Evolutionary conservation across 176 grass and related monocot species (phyloP).

Genomic region (Pontederia crassipes): DNA sequence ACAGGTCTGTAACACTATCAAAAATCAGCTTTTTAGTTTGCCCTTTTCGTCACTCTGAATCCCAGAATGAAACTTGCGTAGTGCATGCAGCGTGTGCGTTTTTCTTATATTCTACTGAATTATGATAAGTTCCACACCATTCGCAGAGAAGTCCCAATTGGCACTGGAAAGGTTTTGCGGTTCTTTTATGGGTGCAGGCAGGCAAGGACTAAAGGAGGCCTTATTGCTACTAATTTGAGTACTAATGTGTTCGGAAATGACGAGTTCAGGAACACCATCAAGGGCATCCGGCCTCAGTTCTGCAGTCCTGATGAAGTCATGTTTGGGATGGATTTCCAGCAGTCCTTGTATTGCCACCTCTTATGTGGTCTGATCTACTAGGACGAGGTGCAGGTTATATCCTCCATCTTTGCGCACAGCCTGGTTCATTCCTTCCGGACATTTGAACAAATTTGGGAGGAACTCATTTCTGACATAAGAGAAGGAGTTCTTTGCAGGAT

Average conservation of each 20-base stretch:
- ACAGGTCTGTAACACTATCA: constrained; percentile 37
- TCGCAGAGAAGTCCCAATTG: constrained; percentile 63
- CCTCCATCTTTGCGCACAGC: constrained; percentile 79
- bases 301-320: constrained; percentile 84
- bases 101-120: constrained; percentile 5
- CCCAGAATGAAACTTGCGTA: too few relatives aligned
- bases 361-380: constrained; percentile 76
- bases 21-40: background rate
- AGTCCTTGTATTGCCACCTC: constrained; percentile 89
- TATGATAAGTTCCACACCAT: background rate
- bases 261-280: constrained; percentile 59
- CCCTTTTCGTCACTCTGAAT: too few relatives aligned
- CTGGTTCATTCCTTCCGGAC: constrained; percentile 78
- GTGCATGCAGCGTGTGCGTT: background rate
- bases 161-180: constrained; percentile 75
- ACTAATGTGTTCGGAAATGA: constrained; percentile 64
- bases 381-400: constrained; percentile 65
- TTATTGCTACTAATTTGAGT: constrained; percentile 63
- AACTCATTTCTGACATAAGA: constrained; percentile 67
- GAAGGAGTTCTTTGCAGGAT: constrained; percentile 68
- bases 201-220: constrained; percentile 50
- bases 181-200: constrained; percentile 95
- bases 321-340: constrained; percentile 71
- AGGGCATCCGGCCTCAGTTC: constrained; percentile 50
- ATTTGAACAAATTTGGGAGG: constrained; percentile 75